Evolutionary conservation across 805 yeast genomes (phyloP), one percentile per base, ranked within the genome.

Genomic region (Kodamaea leandrae): DNA sequence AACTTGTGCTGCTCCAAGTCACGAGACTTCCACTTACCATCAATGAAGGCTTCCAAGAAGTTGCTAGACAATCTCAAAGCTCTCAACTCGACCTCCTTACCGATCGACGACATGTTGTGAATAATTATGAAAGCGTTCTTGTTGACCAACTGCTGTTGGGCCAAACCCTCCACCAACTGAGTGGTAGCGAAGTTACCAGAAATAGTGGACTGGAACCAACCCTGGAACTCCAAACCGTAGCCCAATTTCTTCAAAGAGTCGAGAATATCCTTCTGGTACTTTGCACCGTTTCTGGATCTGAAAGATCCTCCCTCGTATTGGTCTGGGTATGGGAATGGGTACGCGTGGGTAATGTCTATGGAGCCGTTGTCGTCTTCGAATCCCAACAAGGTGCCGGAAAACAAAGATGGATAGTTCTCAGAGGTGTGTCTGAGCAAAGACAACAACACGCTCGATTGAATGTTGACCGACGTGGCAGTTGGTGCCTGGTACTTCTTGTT

Each of bases 191-290:
- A 81, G 58, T 80, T 80, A 34, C 93, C 93, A 28, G 84, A 75
- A 38, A 71, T 66, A 20, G 88, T 73, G 32, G 83, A 72, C 57
- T 86, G 78, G 66, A 85, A 87, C 88, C 90, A 87, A 24, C 96
- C 96, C 48, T 82, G 76, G 45, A 82, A 72, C 56, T 81, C 85
- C 32, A 79, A 71, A 34, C 89, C 90, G 45, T 77, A 71, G 36
- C 83, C 82, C 46, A 80, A 76, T 41, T 72, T 74, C 53, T 72
- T 77, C 48, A 86, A 74, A 45, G 78, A 76, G 32, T 77, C 75
- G 49, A 83, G 68, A 54, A 84, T 70, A 35, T 83, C 88, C 38
- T 74, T 76, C 59, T 83, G 89, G 66, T 80, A 88, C 58, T 74
- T 77, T 44, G 68, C 66, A 44, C 87, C 86, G 50, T 80, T 71